Evolutionary conservation across 192 early-diverging fungal genomes (phyloP), one percentile per base, ranked within the genome.

Genomic region (Coemansia javaensis): DNA sequence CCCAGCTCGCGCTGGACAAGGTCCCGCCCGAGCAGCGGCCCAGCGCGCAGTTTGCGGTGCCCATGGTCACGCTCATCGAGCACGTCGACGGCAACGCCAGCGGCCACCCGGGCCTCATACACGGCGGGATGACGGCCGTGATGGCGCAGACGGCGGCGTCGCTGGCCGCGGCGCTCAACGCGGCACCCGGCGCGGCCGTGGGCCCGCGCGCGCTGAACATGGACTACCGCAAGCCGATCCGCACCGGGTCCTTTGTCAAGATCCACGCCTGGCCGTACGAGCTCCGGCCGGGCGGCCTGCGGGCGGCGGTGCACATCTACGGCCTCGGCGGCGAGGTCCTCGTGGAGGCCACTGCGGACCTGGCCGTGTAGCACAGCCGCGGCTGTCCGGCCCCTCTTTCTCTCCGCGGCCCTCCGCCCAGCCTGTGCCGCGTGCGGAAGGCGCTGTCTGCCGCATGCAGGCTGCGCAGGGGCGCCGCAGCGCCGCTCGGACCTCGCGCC

Each of bases 141-240:
- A 59, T 72, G 31, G 68, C 61, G 12, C 50, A 64, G 40, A 60
- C 68, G 16, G 44, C 48, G 7, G 50, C 56, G 61, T 50, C 52
- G 6, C 44, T 72, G 28, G 51, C 49, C 7, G 68, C 61, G 16
- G 68, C 57, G 17, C 41, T 60, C 35, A 72, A 72, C 35, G 42
- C 49, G 2, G 47, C 55, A 22, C 7, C 10, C 3, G 34, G 53
- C 20, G 44, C 48, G 15, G 32, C 21, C 9, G 36, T 72, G 9
- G 42, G 41, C 4, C 35, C 53, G 25, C 22, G 16, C n/a, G 46
- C 68, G 43, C 46, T 72, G 18, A 72, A 64, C 40, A 72, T 72
- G 68, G 68, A 72, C 50, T 72, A 64, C 31, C 56, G 68, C 18
- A 55, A 30, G 20, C 68, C 68, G 20, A 60, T 72, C 22, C 44